These are phyloP conservation scores for Xylaria bambusicola DNA, from an alignment of 495 filamentous ascomycete species.

Conservation along the genomic window DNA sequence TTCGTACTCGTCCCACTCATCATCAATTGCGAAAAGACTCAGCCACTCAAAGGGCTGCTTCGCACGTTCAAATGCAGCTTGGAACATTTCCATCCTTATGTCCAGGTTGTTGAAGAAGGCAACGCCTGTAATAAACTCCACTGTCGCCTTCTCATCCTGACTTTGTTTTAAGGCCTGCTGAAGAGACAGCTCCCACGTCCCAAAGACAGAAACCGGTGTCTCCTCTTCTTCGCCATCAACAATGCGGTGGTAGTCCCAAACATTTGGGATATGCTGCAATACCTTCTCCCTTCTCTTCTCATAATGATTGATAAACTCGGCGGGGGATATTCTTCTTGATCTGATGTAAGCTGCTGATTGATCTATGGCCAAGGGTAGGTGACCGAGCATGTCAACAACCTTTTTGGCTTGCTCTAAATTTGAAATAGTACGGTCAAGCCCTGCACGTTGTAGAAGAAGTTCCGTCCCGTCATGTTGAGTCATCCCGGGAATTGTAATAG, in stretches of 20 bases:
- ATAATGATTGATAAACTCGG: constrained; percentile 5
- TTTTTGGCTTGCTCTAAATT: constrained; percentile 10
- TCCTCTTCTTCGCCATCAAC: constrained; percentile 3
- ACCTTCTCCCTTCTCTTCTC: constrained; percentile 7
- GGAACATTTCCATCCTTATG: constrained; percentile 8
- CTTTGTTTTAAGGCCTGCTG: constrained; percentile 6
- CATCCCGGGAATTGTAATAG: constrained; percentile 8
- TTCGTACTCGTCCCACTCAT: constrained; percentile 10
- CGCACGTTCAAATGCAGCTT: not conserved
- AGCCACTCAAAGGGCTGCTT: not conserved
- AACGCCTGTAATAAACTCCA: not conserved
- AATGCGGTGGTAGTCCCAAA: constrained; percentile 9
- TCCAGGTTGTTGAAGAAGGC: constrained; percentile 10
- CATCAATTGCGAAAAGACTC: not conserved
- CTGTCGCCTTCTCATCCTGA: not conserved
- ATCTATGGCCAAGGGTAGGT: constrained; percentile 1
- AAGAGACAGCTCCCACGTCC: constrained; percentile 9
- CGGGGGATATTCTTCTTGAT: constrained; percentile 2
- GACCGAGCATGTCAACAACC: constrained; percentile 4
- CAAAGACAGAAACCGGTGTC: constrained; percentile 2
- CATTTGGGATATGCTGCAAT: not conserved
- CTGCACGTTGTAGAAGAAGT: not conserved
- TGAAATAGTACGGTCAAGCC: constrained; percentile 1
- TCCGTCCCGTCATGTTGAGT: constrained; percentile 7
- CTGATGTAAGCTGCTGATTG: constrained; percentile 10